phyloP scores from a whole-genome alignment of 1,139 yeast genomes.

The Groenewaldozyma sp. region DNA sequence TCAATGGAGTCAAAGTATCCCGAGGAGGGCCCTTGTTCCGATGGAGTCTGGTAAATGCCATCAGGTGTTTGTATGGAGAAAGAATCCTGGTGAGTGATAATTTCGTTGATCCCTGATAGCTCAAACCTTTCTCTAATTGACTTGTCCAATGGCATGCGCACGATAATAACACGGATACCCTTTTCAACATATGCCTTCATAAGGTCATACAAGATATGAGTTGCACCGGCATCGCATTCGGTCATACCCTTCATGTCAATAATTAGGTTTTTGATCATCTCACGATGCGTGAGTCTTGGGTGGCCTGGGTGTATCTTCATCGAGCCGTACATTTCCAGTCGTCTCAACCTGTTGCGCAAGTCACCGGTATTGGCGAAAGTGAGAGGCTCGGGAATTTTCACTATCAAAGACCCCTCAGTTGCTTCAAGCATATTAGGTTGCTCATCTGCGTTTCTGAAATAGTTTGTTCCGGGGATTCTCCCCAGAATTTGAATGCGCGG shows the following conservation, averaged over 20 bases:
- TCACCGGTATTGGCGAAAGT: constrained; percentile 89
- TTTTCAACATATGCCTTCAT: constrained; percentile 45
- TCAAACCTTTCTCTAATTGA: constrained; percentile 33
- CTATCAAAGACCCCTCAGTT: constrained; percentile 75
- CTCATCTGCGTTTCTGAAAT: constrained; percentile 68
- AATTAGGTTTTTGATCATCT: constrained; percentile 57
- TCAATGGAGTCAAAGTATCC: constrained; percentile 30
- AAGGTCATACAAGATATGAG: constrained; percentile 60
- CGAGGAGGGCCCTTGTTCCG: constrained; percentile 1
- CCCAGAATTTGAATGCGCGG: constrained; percentile 88
- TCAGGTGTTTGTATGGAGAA: background rate
- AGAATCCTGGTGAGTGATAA: constrained; percentile 22
- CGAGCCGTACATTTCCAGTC: constrained; percentile 82
- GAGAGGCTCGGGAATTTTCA: constrained; percentile 85
- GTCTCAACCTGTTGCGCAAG: constrained; percentile 57
- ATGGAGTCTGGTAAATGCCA: too few species aligned
- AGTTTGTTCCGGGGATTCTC: constrained; percentile 66
- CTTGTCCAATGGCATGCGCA: constrained; percentile 46
- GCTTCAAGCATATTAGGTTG: constrained; percentile 42
- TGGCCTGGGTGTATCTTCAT: constrained; percentile 76
- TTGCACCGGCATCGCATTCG: constrained; percentile 77
- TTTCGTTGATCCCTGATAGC: constrained; percentile 28
- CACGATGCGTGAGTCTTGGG: constrained; percentile 45
- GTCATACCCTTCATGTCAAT: constrained; percentile 86
- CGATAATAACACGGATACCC: constrained; percentile 52